These are phyloP conservation scores for Aureobasidium leucospermi DNA, from an alignment of 2,329 filamentous ascomycete genomes.

Conservation along the genomic window DNA sequence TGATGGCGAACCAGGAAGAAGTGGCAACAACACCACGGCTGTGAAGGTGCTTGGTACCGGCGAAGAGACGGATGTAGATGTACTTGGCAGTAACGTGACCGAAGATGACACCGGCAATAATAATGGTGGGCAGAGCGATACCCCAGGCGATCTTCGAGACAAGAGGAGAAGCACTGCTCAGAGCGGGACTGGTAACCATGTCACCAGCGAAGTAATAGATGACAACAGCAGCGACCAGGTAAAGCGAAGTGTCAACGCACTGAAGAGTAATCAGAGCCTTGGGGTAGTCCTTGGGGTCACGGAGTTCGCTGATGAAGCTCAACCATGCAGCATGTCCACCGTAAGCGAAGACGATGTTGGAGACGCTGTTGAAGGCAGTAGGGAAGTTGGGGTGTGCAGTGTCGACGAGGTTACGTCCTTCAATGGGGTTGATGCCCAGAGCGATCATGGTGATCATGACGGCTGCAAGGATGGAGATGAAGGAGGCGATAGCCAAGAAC, in stretches of 20 bases:
- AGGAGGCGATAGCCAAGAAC: constrained; percentile 55
- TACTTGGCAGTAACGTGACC: constrained; percentile 59
- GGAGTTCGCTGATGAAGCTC: constrained; percentile 57
- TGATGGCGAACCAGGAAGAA: constrained; percentile 53
- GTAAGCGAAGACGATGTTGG: constrained; percentile 65
- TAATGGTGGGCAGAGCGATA: constrained; percentile 61
- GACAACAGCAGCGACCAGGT: constrained; percentile 57
- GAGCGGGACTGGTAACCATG: constrained; percentile 55
- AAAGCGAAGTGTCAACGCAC: constrained; percentile 53
- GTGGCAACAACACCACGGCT: constrained; percentile 34
- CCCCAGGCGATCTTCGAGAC: constrained; percentile 60
- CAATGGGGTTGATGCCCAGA: constrained; percentile 44
- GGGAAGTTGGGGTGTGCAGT: constrained; percentile 34
- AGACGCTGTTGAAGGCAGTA: constrained; percentile 54
- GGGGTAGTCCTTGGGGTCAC: constrained; percentile 53
- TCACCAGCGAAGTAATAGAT: constrained; percentile 60
- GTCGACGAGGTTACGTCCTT: constrained; percentile 34
- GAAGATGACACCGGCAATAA: constrained; percentile 65
- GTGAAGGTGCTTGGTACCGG: constrained; percentile 44
- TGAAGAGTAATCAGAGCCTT: constrained; percentile 59
- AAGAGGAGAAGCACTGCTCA: constrained; percentile 50
- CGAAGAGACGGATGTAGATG: constrained; percentile 58
- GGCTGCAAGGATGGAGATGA: constrained; percentile 54
- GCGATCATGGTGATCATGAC: constrained; percentile 62
- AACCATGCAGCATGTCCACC: constrained; percentile 60